Base-by-base conservation (phyloP, 495 filamentous ascomycete species). In the Daldinia bambusicola region DNA sequence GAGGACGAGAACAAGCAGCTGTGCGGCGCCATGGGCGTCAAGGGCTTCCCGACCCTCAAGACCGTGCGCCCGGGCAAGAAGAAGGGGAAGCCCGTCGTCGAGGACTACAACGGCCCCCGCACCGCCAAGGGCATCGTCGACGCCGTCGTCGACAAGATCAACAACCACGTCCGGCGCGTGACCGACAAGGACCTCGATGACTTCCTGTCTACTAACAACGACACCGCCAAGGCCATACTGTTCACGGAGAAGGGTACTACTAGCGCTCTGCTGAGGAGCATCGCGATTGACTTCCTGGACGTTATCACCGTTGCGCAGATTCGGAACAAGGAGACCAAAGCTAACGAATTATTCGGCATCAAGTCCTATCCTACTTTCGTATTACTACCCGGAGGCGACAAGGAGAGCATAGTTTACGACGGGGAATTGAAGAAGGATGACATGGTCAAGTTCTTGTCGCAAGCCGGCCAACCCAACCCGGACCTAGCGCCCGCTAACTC, bases 41-140 rank as follows among this genome's bases (percentile, higher is more conserved):
- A 97, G 81, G 95, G 95, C 45, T 99, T 98, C 84, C 95, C 95
- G 2, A 98, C 95, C 0, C 84, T 99, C 61, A 99, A 99, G 85
- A 95, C 97, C 63, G 87, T 98, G 70, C 89, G 88, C 43, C 96
- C 95, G 79, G 93, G 91, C 77, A 82, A 87, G 16, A 82, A 87
- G 16, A 79, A 79, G 41, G 92, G 93, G 57, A 93, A 91, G 77
- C 95, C 96, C 0, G 83, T 85, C 31, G 90, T 98, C 4, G 94
- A 98, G 79, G 96, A 99, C 78, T 99, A 99, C 81, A 87, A 95
- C 63, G 95, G 96, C 8, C 81, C 83, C 13, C 87, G 95, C 66
- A 91, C 83, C 4, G 92, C 94, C 36, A 95, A 92, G 73, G 93
- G 81, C 66, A 98, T 99, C 58, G 89, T 94, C 53, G 93, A 97